Evolutionary conservation across 1,284 basidiomycete genomes (phyloP).

Genomic region (Tranzscheliella williamsii): DNA sequence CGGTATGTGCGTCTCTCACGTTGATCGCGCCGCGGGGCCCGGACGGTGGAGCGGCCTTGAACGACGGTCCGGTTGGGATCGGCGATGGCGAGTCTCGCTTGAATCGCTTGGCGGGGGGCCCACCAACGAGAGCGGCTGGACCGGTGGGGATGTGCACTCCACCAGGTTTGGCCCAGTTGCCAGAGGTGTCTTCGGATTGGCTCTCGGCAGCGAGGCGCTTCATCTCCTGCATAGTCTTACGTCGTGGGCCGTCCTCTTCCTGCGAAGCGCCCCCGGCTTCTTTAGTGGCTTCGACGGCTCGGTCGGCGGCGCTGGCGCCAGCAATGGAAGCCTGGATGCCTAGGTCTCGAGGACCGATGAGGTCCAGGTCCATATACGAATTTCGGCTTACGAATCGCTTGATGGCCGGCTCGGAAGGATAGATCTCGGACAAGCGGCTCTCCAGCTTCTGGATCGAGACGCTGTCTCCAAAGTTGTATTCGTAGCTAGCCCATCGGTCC

Average conservation of each 20-base stretch:
- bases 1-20: constrained; percentile 14
- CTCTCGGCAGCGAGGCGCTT: constrained; percentile 42
- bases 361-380: constrained; percentile 83
- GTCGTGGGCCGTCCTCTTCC: constrained; percentile 28
- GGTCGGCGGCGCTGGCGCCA: constrained; percentile 35
- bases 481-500: constrained; percentile 94
- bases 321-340: constrained; percentile 66
- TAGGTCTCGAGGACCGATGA: constrained; percentile 84
- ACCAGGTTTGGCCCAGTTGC: constrained; percentile 24
- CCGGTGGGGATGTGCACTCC: constrained; percentile 5
- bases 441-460: constrained; percentile 86
- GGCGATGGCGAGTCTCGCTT: constrained; percentile 63
- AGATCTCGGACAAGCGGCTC: constrained; percentile 81
- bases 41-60: not conserved
- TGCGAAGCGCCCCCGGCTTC: constrained; percentile 3
- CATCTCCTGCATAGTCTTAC: constrained; percentile 49
- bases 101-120: constrained; percentile 34
- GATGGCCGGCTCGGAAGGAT: constrained; percentile 82
- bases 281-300: constrained; percentile 30
- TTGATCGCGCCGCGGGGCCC: not conserved
- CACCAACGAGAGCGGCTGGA: constrained; percentile 39
- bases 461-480: constrained; percentile 93
- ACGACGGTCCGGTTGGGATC: constrained; percentile 36
- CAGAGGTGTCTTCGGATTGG: constrained; percentile 59
- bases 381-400: constrained; percentile 88